Evolutionary conservation across 805 yeast genomes (phyloP).

Genomic region (Dipodascopsis tothii): DNA sequence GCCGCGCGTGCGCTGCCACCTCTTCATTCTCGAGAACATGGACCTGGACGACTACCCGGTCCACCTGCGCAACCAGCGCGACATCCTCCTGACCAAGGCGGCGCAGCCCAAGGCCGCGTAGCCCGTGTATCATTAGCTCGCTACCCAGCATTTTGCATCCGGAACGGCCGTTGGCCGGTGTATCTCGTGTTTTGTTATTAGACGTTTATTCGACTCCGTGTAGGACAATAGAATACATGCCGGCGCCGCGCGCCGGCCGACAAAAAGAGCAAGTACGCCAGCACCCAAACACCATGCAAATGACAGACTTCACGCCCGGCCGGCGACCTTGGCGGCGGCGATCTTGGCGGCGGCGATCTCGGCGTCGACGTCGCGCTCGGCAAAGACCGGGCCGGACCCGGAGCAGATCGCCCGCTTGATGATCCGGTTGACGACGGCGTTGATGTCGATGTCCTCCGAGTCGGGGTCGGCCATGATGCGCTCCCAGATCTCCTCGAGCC

Average conservation of each 20-base stretch:
- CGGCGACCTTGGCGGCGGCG: too few species aligned
- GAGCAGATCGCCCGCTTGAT: constrained; percentile 9
- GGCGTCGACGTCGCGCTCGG: constrained; percentile 7
- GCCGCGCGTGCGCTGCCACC: constrained; percentile 44
- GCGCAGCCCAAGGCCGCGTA: too few species aligned
- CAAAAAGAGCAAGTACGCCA: too few species aligned
- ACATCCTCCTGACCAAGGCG: constrained; percentile 1
- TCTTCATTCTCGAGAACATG: constrained; percentile 40
- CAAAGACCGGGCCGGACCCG: constrained; percentile 15
- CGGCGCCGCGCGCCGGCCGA: too few species aligned
- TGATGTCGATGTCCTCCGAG: constrained; percentile 7
- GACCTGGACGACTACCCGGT: constrained; percentile 24
- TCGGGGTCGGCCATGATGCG: constrained; percentile 6
- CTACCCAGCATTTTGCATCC: too few species aligned
- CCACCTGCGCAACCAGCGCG: constrained; percentile 12
- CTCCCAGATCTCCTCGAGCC: constrained; percentile 11
- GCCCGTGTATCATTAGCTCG: too few species aligned
- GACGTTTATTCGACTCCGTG: too few species aligned
- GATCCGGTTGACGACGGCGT: constrained; percentile 2
- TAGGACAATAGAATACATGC: too few species aligned
- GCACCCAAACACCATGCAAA: too few species aligned
- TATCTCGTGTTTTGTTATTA: too few species aligned
- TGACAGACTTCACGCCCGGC: too few species aligned
- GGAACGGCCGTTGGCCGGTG: too few species aligned
- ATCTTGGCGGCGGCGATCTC: constrained; percentile 2